These are phyloP conservation scores for Amanita thiersii DNA, from an alignment of 768 basidiomycete genomes.

Conservation along the genomic window DNA sequence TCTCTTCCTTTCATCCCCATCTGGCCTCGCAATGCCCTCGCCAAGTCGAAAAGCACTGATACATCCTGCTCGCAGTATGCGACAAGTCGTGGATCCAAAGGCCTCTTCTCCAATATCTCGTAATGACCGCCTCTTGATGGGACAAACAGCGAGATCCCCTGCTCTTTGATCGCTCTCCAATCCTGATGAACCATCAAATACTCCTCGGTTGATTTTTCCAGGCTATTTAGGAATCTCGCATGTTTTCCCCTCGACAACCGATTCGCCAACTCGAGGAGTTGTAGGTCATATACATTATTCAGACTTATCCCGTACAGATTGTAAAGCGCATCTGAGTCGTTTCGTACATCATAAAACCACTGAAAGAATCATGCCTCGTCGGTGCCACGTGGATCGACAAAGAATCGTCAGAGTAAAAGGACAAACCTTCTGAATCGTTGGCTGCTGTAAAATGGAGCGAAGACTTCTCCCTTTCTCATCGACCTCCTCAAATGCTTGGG, in stretches of 20 bases:
- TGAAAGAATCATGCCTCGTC: constrained; percentile 6
- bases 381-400: background rate
- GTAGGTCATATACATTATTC: constrained; percentile 22
- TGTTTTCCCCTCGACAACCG: constrained; percentile 14
- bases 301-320: constrained; percentile 20
- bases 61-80: constrained; percentile 14
- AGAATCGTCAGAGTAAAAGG: constrained; percentile 7
- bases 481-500: constrained; percentile 19
- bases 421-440: constrained; percentile 16
- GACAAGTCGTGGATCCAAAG: constrained; percentile 9
- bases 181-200: constrained; percentile 17
- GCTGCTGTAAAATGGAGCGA: constrained; percentile 15
- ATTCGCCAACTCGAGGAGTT: constrained; percentile 24
- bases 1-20: constrained; percentile 9
- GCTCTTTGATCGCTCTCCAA: constrained; percentile 22
- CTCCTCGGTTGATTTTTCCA: constrained; percentile 15
- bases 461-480: constrained; percentile 17
- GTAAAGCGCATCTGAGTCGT: constrained; percentile 25
- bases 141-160: constrained; percentile 20
- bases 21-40: constrained; percentile 7
- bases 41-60: constrained; percentile 7
- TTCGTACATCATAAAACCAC: constrained; percentile 26
- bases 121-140: constrained; percentile 20
- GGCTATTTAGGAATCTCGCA: constrained; percentile 17
- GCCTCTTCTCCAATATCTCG: constrained; percentile 12